phyloP scores from a whole-genome alignment of 2,329 filamentous ascomycete genomes.

The Chalara sp. region DNA sequence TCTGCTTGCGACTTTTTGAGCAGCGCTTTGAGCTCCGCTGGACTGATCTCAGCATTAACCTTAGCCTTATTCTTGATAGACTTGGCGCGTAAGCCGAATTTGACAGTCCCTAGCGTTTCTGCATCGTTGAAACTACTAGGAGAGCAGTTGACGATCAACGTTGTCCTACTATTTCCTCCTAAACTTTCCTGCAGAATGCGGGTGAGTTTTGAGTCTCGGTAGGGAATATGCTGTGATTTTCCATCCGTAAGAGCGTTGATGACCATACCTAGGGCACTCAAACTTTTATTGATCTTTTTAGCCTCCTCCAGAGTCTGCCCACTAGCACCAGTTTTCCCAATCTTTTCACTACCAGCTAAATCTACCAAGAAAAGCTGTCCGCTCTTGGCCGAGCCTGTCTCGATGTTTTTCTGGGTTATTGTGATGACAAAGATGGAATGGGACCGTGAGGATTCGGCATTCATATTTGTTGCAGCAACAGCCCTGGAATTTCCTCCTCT shows the following conservation, averaged over 20 bases:
- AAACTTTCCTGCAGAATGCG: conserved; percentile 95
- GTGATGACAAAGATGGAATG: conserved; percentile 98
- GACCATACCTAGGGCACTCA: conserved; percentile 97
- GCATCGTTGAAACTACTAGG: conserved; percentile 97
- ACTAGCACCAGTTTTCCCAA: conserved; percentile 95
- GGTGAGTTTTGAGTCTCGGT: conserved; percentile 96
- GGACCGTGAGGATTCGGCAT: conserved; percentile 94
- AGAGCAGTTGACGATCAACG: conserved; percentile 98
- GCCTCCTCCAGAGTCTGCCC: conserved; percentile 96
- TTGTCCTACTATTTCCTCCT: conserved; percentile 97
- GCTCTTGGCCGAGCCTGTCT: conserved; percentile 92
- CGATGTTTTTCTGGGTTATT: conserved; percentile 94
- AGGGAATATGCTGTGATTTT: conserved; percentile 93
- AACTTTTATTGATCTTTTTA: conserved; percentile 99
- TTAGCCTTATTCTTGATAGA: conserved; percentile 99
- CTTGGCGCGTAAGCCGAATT: conserved; percentile 94
- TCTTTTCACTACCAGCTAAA: conserved; percentile 96
- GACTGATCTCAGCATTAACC: conserved; percentile 96
- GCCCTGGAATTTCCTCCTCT: conserved; percentile 82
- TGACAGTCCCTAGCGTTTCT: conserved; percentile 85
- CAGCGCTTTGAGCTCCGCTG: conserved; percentile 85
- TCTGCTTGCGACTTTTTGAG: conserved; percentile 90
- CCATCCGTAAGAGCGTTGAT: conserved; percentile 96
- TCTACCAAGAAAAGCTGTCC: conserved; percentile 96
- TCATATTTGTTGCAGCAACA: conserved; percentile 98